Percentiles rank a stretch among this genome's conserved stretches.
These are phyloP conservation scores for Colletotrichum somersetense DNA, from an alignment of 2,329 filamentous ascomycete species.

Conservation along the genomic window DNA sequence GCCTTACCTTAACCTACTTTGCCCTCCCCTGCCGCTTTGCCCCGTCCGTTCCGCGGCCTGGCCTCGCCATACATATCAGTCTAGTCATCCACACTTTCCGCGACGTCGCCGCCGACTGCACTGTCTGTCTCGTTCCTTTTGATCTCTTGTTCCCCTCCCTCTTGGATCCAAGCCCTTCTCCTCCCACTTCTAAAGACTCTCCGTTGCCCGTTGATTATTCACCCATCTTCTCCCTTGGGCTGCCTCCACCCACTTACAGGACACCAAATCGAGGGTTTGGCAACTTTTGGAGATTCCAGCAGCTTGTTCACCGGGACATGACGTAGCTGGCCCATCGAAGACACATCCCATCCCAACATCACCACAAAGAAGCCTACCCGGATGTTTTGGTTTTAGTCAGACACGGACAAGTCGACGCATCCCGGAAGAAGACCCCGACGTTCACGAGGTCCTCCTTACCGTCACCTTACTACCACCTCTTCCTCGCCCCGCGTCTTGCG, in stretches of 20 bases:
- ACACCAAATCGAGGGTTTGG: constrained; percentile 6
- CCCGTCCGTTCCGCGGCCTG: constrained; percentile 33
- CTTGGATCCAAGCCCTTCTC: not conserved
- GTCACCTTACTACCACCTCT: constrained; percentile 15
- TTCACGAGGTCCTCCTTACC: constrained; percentile 12
- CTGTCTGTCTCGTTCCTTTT: constrained; percentile 34
- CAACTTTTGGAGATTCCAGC: constrained; percentile 11
- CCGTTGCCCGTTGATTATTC: constrained; percentile 11
- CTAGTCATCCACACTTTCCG: constrained; percentile 40
- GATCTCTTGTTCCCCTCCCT: constrained; percentile 30
- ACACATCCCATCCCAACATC: not conserved
- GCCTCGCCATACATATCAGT: constrained; percentile 40
- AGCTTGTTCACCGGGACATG: constrained; percentile 19
- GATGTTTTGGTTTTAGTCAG: constrained; percentile 36
- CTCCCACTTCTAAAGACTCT: not conserved
- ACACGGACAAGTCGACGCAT: constrained; percentile 17
- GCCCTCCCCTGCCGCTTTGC: constrained; percentile 24
- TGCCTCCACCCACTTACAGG: constrained; percentile 4
- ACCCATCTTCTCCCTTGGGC: constrained; percentile 16
- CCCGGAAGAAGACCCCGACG: constrained; percentile 17
- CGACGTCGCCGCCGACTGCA: constrained; percentile 8
- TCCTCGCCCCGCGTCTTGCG: constrained; percentile 13
- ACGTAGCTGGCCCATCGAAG: constrained; percentile 28
- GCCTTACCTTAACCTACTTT: constrained; percentile 41
- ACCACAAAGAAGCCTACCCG: constrained; percentile 21